A percentile compares a stretch with the other conserved stretches of the same genome.
phyloP scores from a whole-genome alignment of 1,284 basidiomycete species.

The Vanrija pseudolonga region DNA sequence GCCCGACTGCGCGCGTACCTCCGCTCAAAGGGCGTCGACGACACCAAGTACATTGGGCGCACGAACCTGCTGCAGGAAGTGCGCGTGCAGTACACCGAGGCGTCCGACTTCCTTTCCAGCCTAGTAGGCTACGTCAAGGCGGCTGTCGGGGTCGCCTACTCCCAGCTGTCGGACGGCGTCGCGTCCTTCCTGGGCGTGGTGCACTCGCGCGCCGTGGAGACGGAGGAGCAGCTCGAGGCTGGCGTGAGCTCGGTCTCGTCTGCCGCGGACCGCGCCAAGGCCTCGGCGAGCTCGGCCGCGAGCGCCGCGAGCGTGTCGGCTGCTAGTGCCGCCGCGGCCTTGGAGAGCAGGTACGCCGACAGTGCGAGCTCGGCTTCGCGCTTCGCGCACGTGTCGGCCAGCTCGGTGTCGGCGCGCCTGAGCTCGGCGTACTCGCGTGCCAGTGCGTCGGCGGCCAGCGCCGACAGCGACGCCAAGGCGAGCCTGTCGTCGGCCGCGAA shows the following conservation, averaged over 20 bases:
- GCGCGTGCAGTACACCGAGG: slow-evolving; percentile 68
- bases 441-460: slow-evolving; percentile 5
- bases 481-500: neutral
- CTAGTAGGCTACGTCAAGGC: slow-evolving; percentile 60
- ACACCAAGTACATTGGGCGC: slow-evolving; percentile 60
- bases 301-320: slow-evolving; percentile 15
- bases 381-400: slow-evolving; percentile 19
- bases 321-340: neutral
- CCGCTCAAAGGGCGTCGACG: slow-evolving; percentile 65
- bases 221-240: slow-evolving; percentile 47
- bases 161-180: slow-evolving; percentile 66
- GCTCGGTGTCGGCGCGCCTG: slow-evolving; percentile 12
- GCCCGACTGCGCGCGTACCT: slow-evolving; percentile 79
- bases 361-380: slow-evolving; percentile 8
- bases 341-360: too few relatives aligned
- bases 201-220: slow-evolving; percentile 36
- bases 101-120: slow-evolving; percentile 57
- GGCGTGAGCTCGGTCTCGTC: slow-evolving; percentile 43
- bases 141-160: slow-evolving; percentile 60
- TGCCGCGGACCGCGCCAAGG: slow-evolving; percentile 30
- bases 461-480: neutral
- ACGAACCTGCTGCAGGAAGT: slow-evolving; percentile 65
- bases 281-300: slow-evolving; percentile 33
- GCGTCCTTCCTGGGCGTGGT: slow-evolving; percentile 35
- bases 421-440: slow-evolving; percentile 39